Evolutionary conservation across 441 rosid genomes (phyloP), one percentile per base, ranked within the genome.

Genomic region (Populus hybrid): DNA sequence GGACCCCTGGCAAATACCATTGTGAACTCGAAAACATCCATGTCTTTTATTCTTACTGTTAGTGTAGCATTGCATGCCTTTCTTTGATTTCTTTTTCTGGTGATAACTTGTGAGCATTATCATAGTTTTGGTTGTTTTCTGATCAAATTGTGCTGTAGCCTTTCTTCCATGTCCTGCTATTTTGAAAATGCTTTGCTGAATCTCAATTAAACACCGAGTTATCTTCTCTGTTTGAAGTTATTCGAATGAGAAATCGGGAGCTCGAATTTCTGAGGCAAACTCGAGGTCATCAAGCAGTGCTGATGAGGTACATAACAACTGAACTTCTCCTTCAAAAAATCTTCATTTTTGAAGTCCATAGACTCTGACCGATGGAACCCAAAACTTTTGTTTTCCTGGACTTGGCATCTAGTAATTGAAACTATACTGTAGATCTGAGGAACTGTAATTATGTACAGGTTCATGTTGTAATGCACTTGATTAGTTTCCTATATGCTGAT

Each of bases 171-270:
- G 11, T 50, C 30, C 67, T 76, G 6, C 18, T 18, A 23, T 34
- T 40, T 69, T 4, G 16, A 61, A 59, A 68, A 10, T 72, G 28
- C 46, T 30, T 69, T 4, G 16, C 32, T 65, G 38, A 23, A 26
- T 68, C 28, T 28, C 73, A 18, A 21, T 36, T 72, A 23, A 40
- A 18, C 35, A 12, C n/a, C 12, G 10, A 16, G 67, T 72, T 66
- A 16, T 12, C 57, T 71, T 64, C 67, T 69, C 69, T 80, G 57
- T 68, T 53, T 86, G 69, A 70, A 93, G 99, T 46, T 91, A 87
- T 82, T 95, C 98, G 66, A 95, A 90, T 73, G 97, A 91, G 81
- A 93, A 95, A 80, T 90, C 97, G 46, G 90, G 89, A 81, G 87
- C 87, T 66, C 87, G 87, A 74, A 65, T 81, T 77, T 80, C 85